phyloP scores from a whole-genome alignment of 192 early-diverging fungal species.

The Allomyces macrogynus region DNA sequence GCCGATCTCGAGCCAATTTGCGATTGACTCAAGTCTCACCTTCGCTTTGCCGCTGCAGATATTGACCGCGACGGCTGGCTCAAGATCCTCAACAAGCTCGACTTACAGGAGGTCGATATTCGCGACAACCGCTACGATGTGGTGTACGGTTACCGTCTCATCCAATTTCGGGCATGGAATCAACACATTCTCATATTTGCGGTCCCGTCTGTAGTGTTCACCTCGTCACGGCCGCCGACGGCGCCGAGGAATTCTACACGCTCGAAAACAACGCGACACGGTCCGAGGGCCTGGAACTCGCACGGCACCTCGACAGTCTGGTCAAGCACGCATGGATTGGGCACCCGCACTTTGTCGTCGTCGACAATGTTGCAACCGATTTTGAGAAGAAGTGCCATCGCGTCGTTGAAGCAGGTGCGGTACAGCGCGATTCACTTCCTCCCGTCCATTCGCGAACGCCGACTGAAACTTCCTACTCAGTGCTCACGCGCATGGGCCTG shows the following conservation, averaged over 20 bases:
- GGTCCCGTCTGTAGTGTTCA: slow-evolving; percentile 4
- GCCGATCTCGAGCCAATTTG: no score
- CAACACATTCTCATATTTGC: no score
- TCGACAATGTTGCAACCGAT: slow-evolving; percentile 16
- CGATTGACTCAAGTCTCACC: background rate
- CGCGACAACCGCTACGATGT: slow-evolving; percentile 12
- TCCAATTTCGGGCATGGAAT: no score
- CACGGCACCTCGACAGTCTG: slow-evolving; percentile 12
- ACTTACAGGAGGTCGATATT: slow-evolving; percentile 16
- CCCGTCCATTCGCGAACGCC: background rate
- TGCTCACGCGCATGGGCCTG: slow-evolving; percentile 16
- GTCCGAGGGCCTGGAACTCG: slow-evolving; percentile 20
- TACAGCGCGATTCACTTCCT: background rate
- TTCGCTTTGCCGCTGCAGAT: slow-evolving; percentile 1
- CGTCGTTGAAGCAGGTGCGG: slow-evolving; percentile 12
- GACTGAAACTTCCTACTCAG: background rate
- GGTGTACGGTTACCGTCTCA: no score
- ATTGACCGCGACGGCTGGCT: slow-evolving; percentile 15
- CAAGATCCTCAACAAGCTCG: slow-evolving; percentile 13
- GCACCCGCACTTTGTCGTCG: slow-evolving; percentile 9
- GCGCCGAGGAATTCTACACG: slow-evolving; percentile 18
- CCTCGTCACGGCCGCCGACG: slow-evolving; percentile 23
- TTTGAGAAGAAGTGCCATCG: slow-evolving; percentile 20
- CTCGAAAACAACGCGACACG: slow-evolving; percentile 15
- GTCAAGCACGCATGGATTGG: slow-evolving; percentile 22